A percentile compares a stretch with the other conserved stretches of the same genome.
These are phyloP conservation scores for Blastocystis sp. DNA, from an alignment of 352 stramenopile species.

Conservation along the genomic window DNA sequence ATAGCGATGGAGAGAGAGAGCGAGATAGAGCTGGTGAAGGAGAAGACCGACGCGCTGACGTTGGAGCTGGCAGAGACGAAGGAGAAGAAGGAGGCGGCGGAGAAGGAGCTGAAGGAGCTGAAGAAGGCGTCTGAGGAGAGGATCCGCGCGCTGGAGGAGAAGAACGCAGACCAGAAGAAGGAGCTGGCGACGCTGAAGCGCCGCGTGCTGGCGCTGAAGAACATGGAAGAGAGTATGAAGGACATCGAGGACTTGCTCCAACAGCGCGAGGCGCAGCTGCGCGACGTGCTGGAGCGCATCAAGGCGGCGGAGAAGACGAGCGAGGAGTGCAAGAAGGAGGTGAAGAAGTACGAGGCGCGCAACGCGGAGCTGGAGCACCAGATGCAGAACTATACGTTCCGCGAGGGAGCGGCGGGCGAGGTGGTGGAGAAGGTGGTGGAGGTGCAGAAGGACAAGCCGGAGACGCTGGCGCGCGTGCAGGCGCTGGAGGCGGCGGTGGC, in stretches of 20 bases:
- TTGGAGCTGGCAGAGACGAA: constrained; percentile 3
- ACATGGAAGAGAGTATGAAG: constrained; percentile 66
- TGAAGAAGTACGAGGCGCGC: not conserved
- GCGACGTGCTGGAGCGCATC: constrained; percentile 55
- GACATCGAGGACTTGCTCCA: constrained; percentile 60
- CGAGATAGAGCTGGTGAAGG: constrained; percentile 25
- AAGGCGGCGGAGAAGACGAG: constrained; percentile 43
- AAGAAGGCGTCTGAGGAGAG: not conserved
- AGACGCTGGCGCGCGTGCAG: constrained; percentile 18
- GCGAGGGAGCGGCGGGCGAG: constrained; percentile 37
- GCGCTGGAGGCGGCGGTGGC: not conserved
- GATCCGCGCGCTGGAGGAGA: not conserved
- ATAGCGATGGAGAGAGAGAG: constrained; percentile 56
- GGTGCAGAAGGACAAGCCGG: constrained; percentile 32
- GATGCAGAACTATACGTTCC: constrained; percentile 59
- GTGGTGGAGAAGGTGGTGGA: constrained; percentile 60
- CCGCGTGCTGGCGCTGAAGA: constrained; percentile 50
- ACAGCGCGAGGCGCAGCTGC: constrained; percentile 50
- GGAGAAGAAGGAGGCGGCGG: constrained; percentile 15
- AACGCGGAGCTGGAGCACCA: constrained; percentile 30
- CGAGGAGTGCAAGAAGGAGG: constrained; percentile 22
- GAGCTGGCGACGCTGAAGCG: constrained; percentile 44
- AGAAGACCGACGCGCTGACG: constrained; percentile 14
- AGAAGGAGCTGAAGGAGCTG: constrained; percentile 24
- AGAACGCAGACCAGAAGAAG: not conserved